Base-by-base conservation (phyloP, 305 asterid genomes). In the Ilex paraguariensis region DNA sequence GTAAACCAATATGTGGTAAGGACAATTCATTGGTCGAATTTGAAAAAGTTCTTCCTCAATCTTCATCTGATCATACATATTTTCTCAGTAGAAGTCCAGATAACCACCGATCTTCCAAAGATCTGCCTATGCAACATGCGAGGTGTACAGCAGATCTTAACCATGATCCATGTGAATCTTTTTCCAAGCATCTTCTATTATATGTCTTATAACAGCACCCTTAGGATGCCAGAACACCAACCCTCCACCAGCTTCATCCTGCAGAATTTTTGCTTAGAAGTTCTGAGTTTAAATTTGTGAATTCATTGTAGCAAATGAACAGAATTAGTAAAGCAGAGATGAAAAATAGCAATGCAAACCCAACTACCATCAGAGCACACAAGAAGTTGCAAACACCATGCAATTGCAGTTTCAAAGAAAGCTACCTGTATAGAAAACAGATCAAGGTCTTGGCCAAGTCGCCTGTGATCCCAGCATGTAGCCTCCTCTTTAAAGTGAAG, bases 161-260 rank as follows among this genome's bases (percentile, higher is more conserved):
- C 98, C 98, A 60, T 76, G 70, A 57, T 80, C 83, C 66, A 87
- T 63, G 77, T 92, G 97, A 71, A 87, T 76, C 57, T 72, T 85
- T 74, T 83, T 92, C 98, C 98, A 92, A 56, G 91, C 73, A 81
- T 85, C 95, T 85, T 92, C 98, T 62, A 89, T 92, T 56, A 87
- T 81, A 70, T 85, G 91, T 79, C 98, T 83, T 42, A 89, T 69
- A 67, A 85, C 71, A 70, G 97, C 95, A 56, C 97, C 98, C 73
- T 89, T 92, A 50, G 98, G 98, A 78, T 89, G 98, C 98, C 98
- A 92, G 84, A 92, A 92, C 58, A 92, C 98, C 70, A 92, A 79
- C 42, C 98, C 98, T 63, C 97, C 98, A 58, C 98, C 98, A 77
- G 98, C 96, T 63, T 85, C 98, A 77, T 92, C 97, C 98, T 92